Percentiles rank a stretch among this genome's conserved stretches.
Evolutionary conservation across 257 asterid genomes (phyloP).

Genomic region (Linderniella brevidens): DNA sequence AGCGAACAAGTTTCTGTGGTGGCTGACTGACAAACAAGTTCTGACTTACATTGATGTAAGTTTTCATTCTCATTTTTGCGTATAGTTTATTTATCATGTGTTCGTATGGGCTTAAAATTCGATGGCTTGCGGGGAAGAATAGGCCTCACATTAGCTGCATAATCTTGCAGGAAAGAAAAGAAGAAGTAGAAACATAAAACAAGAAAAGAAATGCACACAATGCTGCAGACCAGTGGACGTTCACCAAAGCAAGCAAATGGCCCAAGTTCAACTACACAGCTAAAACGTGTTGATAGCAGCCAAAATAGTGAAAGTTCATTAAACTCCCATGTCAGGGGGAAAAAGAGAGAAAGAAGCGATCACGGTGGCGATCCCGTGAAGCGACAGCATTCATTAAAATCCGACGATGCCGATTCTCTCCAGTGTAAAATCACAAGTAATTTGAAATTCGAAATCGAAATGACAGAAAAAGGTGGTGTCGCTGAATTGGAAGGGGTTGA

Average conservation of each 20-base stretch:
- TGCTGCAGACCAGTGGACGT: conserved; percentile 41
- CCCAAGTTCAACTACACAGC: conserved; percentile 34
- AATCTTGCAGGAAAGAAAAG: conserved; percentile 29
- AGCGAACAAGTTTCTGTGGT: conserved; percentile 37
- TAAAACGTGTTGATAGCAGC: conserved; percentile 33
- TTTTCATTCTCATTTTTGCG: conserved; percentile 11
- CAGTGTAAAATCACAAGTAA: conserved; percentile 20
- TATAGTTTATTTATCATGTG: background rate
- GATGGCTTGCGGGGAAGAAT: background rate
- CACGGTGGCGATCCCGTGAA: conserved; percentile 27
- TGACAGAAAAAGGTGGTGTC: conserved; percentile 15
- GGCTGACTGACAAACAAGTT: conserved; percentile 73
- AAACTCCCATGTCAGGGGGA: conserved; percentile 47
- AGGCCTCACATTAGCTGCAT: conserved; percentile 5
- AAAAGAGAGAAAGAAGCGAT: conserved; percentile 66
- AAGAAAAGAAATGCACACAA: conserved; percentile 42
- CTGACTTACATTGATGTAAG: conserved; percentile 52
- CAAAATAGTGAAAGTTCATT: conserved; percentile 31
- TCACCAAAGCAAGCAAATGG: conserved; percentile 53
- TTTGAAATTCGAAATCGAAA: conserved; percentile 38
- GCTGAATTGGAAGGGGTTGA: conserved; percentile 48
- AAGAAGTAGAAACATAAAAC: conserved; percentile 31
- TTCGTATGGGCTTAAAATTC: background rate
- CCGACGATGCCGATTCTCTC: conserved; percentile 28
- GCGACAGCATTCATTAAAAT: conserved; percentile 34